Base-by-base conservation (phyloP, 768 basidiomycete species). In the Tulasnella sp. region DNA sequence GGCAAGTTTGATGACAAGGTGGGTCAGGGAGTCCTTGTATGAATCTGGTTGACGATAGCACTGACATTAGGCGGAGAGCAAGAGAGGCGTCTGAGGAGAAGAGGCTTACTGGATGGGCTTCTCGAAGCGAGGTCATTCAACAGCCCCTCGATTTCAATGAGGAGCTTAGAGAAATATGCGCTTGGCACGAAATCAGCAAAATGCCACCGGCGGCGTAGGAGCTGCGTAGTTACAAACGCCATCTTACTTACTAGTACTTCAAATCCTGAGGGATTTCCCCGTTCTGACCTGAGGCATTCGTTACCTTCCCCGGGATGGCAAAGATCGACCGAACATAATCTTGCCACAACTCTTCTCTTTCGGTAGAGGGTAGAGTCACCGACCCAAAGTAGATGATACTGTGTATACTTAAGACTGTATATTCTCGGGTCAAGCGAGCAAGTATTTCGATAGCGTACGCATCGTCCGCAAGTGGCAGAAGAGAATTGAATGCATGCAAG, bases 241-340 rank as follows among this genome's bases (percentile, higher is more conserved):
- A 43, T 24, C 15, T 15, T 5, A 50, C 70, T 62, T 44, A 70
- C 70, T 54, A 63, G 24, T 66, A 60, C 22, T 81, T 76, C 46
- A 96, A 70, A 17, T 63, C 66, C 17, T 65, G 60, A 0, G 84
- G 84, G 4, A 68, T 38, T 5, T 15, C 34, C 34, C 15, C 31
- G 48, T 72, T 72, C 21, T 72, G 73, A 27, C 73, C 78, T 31
- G 82, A 68, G 2, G 79, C 77, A 70, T 97, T 96, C 22, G 86
- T 83, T 7, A 86, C 80, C 69, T 82, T 90, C n/a, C 74, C 73
- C 31, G 93, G 91, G 7, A 93, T 70, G 15, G 80, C 74, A 51
- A 83, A 74, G 1, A 83, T 54, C 60, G 80, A 77, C 30, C 79
- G 80, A 22, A 92, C 79, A 63, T 77, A 81, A 63, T 91, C 85